phyloP scores from a whole-genome alignment of 225 moss, liverwort and hornwort species.

The Sphagnum tenellum region DNA sequence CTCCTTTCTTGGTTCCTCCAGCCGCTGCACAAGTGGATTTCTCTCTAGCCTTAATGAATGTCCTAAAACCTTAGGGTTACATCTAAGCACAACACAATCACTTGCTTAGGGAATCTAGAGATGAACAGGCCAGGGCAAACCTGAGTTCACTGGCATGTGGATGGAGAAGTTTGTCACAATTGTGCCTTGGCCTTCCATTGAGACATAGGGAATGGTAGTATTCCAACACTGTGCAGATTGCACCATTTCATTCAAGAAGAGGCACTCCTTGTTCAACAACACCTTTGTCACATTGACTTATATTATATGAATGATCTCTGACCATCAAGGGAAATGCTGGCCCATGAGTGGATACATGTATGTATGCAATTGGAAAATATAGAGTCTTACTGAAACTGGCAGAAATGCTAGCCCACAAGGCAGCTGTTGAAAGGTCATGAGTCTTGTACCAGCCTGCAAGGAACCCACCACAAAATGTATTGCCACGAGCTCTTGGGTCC shows the following conservation, averaged over 20 bases:
- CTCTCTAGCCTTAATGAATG: no score
- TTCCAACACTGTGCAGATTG: slow-evolving; percentile 55
- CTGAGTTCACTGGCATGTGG: slow-evolving; percentile 32
- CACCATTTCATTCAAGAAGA: no score
- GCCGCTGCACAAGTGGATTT: no score
- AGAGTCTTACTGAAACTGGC: slow-evolving; percentile 75
- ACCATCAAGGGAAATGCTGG: no score
- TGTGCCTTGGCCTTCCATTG: slow-evolving; percentile 42
- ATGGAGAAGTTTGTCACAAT: slow-evolving; percentile 37
- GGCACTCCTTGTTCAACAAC: no score
- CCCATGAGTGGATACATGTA: no score
- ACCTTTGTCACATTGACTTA: no score
- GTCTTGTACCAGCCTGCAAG: slow-evolving; percentile 64
- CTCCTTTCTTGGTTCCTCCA: no score
- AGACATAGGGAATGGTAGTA: slow-evolving; percentile 47
- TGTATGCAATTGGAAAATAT: no score
- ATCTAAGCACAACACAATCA: no score
- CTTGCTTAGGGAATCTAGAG: not conserved
- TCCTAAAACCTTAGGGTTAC: no score
- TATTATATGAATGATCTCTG: no score
- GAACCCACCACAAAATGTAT: slow-evolving; percentile 84
- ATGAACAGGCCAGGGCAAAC: slow-evolving; percentile 2
- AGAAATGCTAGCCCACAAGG: slow-evolving; percentile 68
- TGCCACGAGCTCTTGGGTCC: slow-evolving; percentile 90
- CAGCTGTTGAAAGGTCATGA: slow-evolving; percentile 56